phyloP scores from a whole-genome alignment of 208 protist species.

The Wallacemonas sp. region DNA sequence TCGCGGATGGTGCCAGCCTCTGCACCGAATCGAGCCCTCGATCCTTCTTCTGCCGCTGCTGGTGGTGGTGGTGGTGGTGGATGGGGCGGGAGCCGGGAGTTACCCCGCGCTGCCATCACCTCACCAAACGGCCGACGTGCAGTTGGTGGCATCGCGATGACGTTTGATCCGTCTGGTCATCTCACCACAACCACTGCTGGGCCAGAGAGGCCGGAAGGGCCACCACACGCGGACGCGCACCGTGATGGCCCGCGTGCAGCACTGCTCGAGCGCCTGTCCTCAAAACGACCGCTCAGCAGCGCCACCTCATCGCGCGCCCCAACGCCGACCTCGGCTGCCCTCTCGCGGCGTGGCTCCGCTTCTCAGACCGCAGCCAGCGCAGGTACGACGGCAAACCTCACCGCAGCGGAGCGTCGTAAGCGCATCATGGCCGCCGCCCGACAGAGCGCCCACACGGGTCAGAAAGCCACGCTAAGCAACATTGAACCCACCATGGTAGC shows the following conservation, averaged over 20 bases:
- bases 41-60: too few species aligned
- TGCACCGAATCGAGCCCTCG: too few species aligned
- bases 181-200: neutral
- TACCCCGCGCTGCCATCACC: too few species aligned
- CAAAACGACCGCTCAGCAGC: neutral
- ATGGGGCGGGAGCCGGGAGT: too few species aligned
- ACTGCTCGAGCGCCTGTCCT: neutral
- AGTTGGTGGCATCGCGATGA: slow-evolving; percentile 21
- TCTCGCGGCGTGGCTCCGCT: neutral
- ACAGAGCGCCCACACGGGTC: slow-evolving; percentile 12
- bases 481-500: neutral
- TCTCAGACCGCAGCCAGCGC: neutral
- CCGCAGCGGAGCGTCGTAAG: slow-evolving; percentile 9
- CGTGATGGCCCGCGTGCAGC: neutral
- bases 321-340: neutral
- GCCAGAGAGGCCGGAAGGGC: too few species aligned
- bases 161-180: slow-evolving; percentile 4
- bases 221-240: too few species aligned
- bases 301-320: neutral
- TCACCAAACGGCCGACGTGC: neutral
- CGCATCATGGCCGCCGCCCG: slow-evolving; percentile 12
- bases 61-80: too few species aligned
- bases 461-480: neutral
- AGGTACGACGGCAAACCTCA: neutral
- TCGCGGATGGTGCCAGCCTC: too few species aligned